Evolutionary conservation across 2,329 filamentous ascomycete genomes (phyloP).

Genomic region (Colletotrichum camelliae): DNA sequence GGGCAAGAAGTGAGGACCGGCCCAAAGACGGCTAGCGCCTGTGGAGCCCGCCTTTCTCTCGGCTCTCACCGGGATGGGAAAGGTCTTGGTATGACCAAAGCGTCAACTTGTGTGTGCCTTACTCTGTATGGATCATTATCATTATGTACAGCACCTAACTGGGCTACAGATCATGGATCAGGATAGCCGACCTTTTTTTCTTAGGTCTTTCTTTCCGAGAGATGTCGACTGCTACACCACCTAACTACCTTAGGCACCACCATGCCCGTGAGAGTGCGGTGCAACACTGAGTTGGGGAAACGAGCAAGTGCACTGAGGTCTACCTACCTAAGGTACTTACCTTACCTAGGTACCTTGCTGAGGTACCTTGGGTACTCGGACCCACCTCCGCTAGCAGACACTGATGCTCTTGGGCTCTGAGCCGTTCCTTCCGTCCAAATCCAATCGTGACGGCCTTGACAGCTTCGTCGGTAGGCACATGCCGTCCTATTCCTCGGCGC

Average conservation of each 20-base stretch:
- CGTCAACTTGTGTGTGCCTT: neutral
- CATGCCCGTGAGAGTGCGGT: neutral
- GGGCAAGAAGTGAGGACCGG: neutral
- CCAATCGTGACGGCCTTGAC: neutral
- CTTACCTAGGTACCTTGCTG: neutral
- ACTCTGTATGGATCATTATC: neutral
- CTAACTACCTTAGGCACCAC: neutral
- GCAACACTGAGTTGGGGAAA: neutral
- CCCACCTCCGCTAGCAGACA: conserved; percentile 11
- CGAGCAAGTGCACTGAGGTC: neutral
- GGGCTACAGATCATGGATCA: neutral
- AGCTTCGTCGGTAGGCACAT: conserved; percentile 4
- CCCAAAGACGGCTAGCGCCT: neutral
- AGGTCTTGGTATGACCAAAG: neutral
- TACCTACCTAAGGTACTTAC: neutral
- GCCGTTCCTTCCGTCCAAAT: conserved; percentile 19
- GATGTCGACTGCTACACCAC: neutral
- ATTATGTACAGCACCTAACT: neutral
- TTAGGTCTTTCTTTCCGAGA: neutral
- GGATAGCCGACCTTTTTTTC: neutral
- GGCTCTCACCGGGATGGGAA: conserved; percentile 5
- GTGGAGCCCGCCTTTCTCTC: neutral
- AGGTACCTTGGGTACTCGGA: neutral
- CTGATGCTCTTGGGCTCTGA: conserved; percentile 7
- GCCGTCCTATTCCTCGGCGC: conserved; percentile 7